These are phyloP conservation scores for Trichoderma oligosporum DNA, from an alignment of 2,329 filamentous ascomycete genomes.

Conservation along the genomic window DNA sequence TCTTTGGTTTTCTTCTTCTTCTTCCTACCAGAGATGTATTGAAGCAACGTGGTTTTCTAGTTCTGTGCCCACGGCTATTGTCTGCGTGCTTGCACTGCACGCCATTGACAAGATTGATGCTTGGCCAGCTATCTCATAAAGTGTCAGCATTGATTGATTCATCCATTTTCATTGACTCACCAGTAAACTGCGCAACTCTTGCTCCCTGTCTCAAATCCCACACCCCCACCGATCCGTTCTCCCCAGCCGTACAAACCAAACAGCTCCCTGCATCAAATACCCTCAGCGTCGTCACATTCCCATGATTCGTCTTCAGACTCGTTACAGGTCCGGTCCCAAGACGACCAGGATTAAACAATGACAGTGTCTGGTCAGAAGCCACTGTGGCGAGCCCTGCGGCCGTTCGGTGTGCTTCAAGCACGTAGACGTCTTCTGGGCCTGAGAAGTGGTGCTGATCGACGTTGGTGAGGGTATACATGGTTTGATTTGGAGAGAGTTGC, in stretches of 20 bases:
- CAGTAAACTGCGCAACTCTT: constrained; percentile 43
- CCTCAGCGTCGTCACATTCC: constrained; percentile 61
- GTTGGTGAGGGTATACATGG: constrained; percentile 36
- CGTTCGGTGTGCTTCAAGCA: constrained; percentile 55
- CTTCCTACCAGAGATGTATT: constrained; percentile 55
- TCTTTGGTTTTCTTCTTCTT: no score
- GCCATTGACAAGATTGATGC: constrained; percentile 62
- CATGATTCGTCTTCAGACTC: constrained; percentile 50
- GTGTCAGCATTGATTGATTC: not conserved
- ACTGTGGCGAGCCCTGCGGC: constrained; percentile 55
- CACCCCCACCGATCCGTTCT: constrained; percentile 63
- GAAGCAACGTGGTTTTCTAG: constrained; percentile 60
- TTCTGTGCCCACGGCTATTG: constrained; percentile 70
- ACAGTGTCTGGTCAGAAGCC: constrained; percentile 67
- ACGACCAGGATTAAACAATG: constrained; percentile 58
- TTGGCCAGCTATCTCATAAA: constrained; percentile 37
- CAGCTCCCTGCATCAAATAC: constrained; percentile 50
- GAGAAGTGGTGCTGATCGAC: constrained; percentile 32
- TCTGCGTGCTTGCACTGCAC: constrained; percentile 52
- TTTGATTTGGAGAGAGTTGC: not conserved
- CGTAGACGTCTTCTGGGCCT: constrained; percentile 45
- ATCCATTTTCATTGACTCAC: constrained; percentile 33
- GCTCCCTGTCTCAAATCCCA: constrained; percentile 59
- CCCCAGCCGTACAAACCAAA: constrained; percentile 64
- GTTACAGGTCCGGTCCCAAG: constrained; percentile 50